Base-by-base conservation (phyloP, 2,329 filamentous ascomycete genomes). In the Colletotrichum phormii region DNA sequence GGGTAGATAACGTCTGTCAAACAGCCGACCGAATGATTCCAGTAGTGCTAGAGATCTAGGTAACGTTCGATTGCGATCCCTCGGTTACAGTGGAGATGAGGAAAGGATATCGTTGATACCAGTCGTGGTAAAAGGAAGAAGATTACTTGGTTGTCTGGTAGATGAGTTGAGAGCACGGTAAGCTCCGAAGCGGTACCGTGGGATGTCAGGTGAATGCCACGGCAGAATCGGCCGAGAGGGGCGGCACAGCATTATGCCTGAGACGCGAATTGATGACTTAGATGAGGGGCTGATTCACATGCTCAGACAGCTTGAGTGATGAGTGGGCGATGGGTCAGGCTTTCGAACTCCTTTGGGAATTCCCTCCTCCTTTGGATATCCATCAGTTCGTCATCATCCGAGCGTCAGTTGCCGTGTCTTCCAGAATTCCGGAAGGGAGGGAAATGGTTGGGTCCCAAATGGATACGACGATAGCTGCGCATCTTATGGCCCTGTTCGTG, bases 161-260 rank as follows among this genome's bases (percentile, higher is more conserved):
- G 57, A 67, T 53, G 58, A 68, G 22, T 11, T 63, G 51, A 68
- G 53, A n/a, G 37, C 22, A 29, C 60, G 31, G 42, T 12, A 37
- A 31, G 22, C 60, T 26, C 46, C 18, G 29, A 8, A 15, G 46
- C 42, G 54, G 35, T 70, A 35, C 55, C 54, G 54, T 61, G 60
- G 63, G 54, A 70, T 58, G 24, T 29, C 59, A 49, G 37, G 55
- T 64, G 59, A 64, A 69, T 72, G 53, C 59, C 65, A 64, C 66
- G 70, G 60, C 51, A 60, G 33, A 26, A 64, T 64, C 70, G 66
- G 66, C 70, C 66, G 70, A 64, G 60, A 70, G 31, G 46, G 46
- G 60, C 60, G 66, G 54, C 66, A 70, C 7, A 37, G 55, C 35
- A 54, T 57, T 57, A 37, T 64, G 65, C 33, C 70, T 64, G 65